phyloP scores from a whole-genome alignment of 345 rosid species.

The Murraya paniculata region DNA sequence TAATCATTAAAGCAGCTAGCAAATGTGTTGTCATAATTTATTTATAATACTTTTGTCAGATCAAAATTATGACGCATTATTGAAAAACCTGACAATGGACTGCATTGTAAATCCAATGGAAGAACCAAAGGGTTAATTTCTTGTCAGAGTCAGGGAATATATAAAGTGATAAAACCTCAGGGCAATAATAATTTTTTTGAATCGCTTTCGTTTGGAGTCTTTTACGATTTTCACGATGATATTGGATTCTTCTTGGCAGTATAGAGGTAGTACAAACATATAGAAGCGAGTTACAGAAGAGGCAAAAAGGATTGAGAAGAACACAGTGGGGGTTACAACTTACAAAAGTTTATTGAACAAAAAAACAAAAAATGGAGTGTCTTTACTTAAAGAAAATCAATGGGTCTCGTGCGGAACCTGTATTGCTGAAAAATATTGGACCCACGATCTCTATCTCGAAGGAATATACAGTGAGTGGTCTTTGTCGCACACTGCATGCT shows the following conservation, averaged over 20 bases:
- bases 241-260: constrained; percentile 38
- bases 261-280: constrained; percentile 17
- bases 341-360: neutral
- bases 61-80: constrained; percentile 27
- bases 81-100: neutral
- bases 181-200: neutral
- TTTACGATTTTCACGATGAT: constrained; percentile 15
- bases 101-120: constrained; percentile 2
- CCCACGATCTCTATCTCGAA: constrained; percentile 56
- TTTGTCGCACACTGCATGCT: constrained; percentile 58
- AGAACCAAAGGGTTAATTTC: constrained; percentile 3
- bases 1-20: constrained; percentile 35
- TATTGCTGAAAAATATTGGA: neutral
- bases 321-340: constrained; percentile 5
- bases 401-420: constrained; percentile 32
- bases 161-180: too few species aligned
- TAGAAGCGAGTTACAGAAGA: constrained; percentile 16
- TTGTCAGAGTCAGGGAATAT: neutral
- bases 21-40: constrained; percentile 27
- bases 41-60: constrained; percentile 27
- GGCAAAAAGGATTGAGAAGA: constrained; percentile 25
- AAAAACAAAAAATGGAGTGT: constrained; percentile 23
- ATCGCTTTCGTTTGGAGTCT: constrained; percentile 39
- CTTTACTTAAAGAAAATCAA: constrained; percentile 27
- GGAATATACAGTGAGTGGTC: constrained; percentile 65